phyloP scores from a whole-genome alignment of 2,329 filamentous ascomycete species.

The Colletotrichum caudatum region DNA sequence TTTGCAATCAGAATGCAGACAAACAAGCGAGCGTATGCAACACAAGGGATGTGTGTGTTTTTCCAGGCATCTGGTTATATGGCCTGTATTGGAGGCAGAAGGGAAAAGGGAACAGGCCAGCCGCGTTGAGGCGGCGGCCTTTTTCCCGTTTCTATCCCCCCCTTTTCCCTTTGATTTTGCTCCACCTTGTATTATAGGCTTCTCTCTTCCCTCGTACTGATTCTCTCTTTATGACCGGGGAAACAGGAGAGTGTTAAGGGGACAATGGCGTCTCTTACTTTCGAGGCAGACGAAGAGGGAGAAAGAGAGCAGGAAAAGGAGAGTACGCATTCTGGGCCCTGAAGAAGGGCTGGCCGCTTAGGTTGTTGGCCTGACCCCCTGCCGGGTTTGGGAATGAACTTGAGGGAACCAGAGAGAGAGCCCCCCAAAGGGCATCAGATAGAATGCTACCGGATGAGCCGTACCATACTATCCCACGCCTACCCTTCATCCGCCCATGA shows the following conservation, averaged over 20 bases:
- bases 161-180: background rate
- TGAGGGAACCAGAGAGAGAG: background rate
- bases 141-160: background rate
- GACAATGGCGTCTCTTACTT: slow-evolving; percentile 4
- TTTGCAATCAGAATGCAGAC: background rate
- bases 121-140: background rate
- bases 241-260: background rate
- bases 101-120: background rate
- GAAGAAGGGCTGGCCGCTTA: background rate
- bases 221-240: slow-evolving; percentile 6
- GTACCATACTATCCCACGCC: background rate
- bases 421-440: background rate
- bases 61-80: slow-evolving; percentile 9
- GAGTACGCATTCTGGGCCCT: background rate
- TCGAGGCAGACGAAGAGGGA: background rate
- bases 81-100: background rate
- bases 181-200: slow-evolving; percentile 30
- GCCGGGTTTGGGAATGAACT: background rate
- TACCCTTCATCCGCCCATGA: background rate
- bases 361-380: background rate
- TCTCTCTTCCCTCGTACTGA: slow-evolving; percentile 16
- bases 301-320: background rate
- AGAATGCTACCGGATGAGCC: slow-evolving; percentile 29
- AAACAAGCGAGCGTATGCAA: background rate
- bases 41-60: slow-evolving; percentile 2